Percentiles rank a stretch among this genome's conserved stretches.
phyloP scores from a whole-genome alignment of 305 asterid genomes.

The Fraxinus sp. region DNA sequence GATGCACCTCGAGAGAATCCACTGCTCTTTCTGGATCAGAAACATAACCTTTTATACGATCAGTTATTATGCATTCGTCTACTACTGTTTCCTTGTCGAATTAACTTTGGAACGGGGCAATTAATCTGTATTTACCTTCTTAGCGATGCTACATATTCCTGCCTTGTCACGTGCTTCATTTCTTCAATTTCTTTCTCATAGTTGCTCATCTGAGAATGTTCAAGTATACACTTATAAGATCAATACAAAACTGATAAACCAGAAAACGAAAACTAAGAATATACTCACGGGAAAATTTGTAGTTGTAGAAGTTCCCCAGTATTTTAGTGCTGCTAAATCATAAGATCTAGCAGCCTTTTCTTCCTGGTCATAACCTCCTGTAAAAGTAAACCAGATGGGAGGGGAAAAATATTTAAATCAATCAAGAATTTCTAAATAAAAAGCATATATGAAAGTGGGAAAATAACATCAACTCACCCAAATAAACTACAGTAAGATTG shows the following conservation, averaged over 20 bases:
- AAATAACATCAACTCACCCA: constrained; percentile 51
- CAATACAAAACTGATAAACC: neutral
- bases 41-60: neutral
- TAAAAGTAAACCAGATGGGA: neutral
- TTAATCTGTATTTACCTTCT: constrained; percentile 33
- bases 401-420: neutral
- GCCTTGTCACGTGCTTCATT: constrained; percentile 84
- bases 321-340: constrained; percentile 79
- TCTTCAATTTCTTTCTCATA: constrained; percentile 83
- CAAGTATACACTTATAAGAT: neutral
- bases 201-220: constrained; percentile 50
- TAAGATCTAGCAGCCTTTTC: constrained; percentile 86
- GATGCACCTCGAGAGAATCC: constrained; percentile 96
- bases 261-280: neutral
- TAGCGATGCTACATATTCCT: constrained; percentile 77
- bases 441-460: constrained; percentile 17
- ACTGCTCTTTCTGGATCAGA: constrained; percentile 68
- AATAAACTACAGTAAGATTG: constrained; percentile 61
- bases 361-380: constrained; percentile 90
- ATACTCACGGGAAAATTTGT: constrained; percentile 73
- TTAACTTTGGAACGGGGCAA: neutral
- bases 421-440: neutral
- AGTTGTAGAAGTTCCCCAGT: constrained; percentile 86
- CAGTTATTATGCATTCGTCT: neutral
- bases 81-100: neutral